Percentiles rank a stretch among this genome's conserved stretches.
Evolutionary conservation across 129 eudicot genomes (phyloP).

Genomic region (Helianthus tuberosus): DNA sequence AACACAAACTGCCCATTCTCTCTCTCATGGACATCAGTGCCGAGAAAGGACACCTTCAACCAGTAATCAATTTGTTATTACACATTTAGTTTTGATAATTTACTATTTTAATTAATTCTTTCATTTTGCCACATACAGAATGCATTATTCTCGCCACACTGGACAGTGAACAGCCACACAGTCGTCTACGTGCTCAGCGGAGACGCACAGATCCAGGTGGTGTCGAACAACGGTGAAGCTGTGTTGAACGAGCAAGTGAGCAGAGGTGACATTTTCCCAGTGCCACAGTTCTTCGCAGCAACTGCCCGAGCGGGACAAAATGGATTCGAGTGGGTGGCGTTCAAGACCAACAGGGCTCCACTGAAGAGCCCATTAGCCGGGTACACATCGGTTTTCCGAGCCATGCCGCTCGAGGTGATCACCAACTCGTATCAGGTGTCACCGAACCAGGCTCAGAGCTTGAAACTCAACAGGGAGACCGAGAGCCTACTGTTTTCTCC

Average conservation of each 20-base stretch:
- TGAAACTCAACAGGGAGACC: slow-evolving; percentile 55
- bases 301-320: slow-evolving; percentile 49
- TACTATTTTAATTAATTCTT: no score
- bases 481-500: slow-evolving; percentile 57
- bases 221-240: slow-evolving; percentile 48
- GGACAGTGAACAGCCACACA: slow-evolving; percentile 59
- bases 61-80: slow-evolving; percentile 23
- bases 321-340: slow-evolving; percentile 71
- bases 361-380: slow-evolving; percentile 66
- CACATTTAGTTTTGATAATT: not conserved
- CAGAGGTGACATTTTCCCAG: slow-evolving; percentile 61
- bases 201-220: slow-evolving; percentile 56
- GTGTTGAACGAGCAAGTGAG: slow-evolving; percentile 61
- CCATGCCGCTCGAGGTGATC: slow-evolving; percentile 65
- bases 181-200: slow-evolving; percentile 59
- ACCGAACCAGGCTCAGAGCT: slow-evolving; percentile 52
- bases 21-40: slow-evolving; percentile 58
- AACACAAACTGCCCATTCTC: slow-evolving; percentile 62
- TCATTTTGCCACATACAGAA: slow-evolving; percentile 31
- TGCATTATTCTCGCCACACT: slow-evolving; percentile 53
- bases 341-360: slow-evolving; percentile 68
- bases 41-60: slow-evolving; percentile 61
- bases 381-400: slow-evolving; percentile 72
- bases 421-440: slow-evolving; percentile 52
- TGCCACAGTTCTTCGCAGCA: slow-evolving; percentile 65